A percentile compares a stretch with the other conserved stretches of the same genome.
These are phyloP conservation scores for Mucor velutinosus DNA, from an alignment of 371 early-diverging fungal species.

Conservation along the genomic window DNA sequence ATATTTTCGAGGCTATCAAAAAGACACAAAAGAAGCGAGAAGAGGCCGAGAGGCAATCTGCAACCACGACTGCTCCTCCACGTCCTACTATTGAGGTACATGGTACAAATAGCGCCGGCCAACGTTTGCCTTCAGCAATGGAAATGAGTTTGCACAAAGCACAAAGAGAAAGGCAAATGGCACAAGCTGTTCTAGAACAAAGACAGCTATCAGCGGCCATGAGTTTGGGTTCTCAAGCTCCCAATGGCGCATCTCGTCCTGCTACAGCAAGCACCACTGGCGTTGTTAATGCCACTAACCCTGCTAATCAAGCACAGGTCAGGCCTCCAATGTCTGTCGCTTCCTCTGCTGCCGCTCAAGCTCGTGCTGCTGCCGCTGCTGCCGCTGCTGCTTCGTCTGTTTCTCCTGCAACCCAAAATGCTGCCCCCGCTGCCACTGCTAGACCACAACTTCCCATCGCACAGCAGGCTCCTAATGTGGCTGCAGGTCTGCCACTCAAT, in stretches of 20 bases:
- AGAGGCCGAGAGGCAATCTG: conserved; percentile 34
- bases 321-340: conserved; percentile 6
- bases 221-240: conserved; percentile 15
- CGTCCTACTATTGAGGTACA: conserved; percentile 51
- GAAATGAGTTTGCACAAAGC: conserved; percentile 76
- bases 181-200: conserved; percentile 70
- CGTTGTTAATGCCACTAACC: neutral
- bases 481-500: conserved; percentile 34
- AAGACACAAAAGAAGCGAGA: conserved; percentile 51
- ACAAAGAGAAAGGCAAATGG: conserved; percentile 74
- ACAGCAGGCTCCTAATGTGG: conserved; percentile 16
- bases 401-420: conserved; percentile 26
- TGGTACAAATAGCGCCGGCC: conserved; percentile 49
- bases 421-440: conserved; percentile 19
- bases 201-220: conserved; percentile 62
- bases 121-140: conserved; percentile 65
- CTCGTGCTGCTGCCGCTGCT: conserved; percentile 21
- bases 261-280: neutral
- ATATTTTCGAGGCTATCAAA: conserved; percentile 50
- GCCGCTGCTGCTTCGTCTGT: conserved; percentile 20
- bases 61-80: conserved; percentile 32
- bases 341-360: conserved; percentile 14
- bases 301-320: conserved; percentile 6
- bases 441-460: conserved; percentile 33
- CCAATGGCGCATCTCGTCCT: conserved; percentile 5